A percentile compares a stretch with the other conserved stretches of the same genome.
Evolutionary conservation across 2,329 filamentous ascomycete species (phyloP).

Genomic region (Paraconiothyrium sp.): DNA sequence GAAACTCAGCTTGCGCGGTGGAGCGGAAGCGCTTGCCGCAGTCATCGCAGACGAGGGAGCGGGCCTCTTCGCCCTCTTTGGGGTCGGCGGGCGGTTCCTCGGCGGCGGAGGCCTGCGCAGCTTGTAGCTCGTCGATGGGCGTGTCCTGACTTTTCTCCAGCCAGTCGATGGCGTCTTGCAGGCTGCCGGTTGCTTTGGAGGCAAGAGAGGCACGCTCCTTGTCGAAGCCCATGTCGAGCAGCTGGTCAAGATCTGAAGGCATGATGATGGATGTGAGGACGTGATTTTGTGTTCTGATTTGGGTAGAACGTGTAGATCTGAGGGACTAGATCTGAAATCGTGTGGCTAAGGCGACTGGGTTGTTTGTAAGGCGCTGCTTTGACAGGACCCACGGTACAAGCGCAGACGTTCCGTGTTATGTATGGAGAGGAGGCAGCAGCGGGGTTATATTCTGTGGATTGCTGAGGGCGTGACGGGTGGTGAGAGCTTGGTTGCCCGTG

Average conservation of each 20-base stretch:
- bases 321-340: not conserved
- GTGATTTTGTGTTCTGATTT: not conserved
- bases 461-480: constrained; percentile 4
- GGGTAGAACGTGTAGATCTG: not conserved
- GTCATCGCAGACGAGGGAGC: constrained; percentile 91
- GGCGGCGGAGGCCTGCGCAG: constrained; percentile 47
- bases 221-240: constrained; percentile 81
- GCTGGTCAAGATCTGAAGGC: constrained; percentile 67
- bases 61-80: constrained; percentile 74
- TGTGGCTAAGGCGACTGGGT: too few species aligned
- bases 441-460: constrained; percentile 7
- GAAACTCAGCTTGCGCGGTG: constrained; percentile 83
- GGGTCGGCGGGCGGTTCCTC: constrained; percentile 69
- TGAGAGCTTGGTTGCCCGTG: constrained; percentile 14
- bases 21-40: constrained; percentile 91
- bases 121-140: constrained; percentile 80
- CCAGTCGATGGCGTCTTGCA: constrained; percentile 93
- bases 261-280: constrained; percentile 39
- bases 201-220: constrained; percentile 82
- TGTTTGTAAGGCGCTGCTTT: too few species aligned
- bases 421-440: constrained; percentile 15
- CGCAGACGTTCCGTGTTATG: not conserved
- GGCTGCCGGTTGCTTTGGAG: constrained; percentile 80
- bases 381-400: not conserved
- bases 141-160: constrained; percentile 92